Evolutionary conservation across 1,284 basidiomycete species (phyloP).

Genomic region (Microbotryomycetes sp.): DNA sequence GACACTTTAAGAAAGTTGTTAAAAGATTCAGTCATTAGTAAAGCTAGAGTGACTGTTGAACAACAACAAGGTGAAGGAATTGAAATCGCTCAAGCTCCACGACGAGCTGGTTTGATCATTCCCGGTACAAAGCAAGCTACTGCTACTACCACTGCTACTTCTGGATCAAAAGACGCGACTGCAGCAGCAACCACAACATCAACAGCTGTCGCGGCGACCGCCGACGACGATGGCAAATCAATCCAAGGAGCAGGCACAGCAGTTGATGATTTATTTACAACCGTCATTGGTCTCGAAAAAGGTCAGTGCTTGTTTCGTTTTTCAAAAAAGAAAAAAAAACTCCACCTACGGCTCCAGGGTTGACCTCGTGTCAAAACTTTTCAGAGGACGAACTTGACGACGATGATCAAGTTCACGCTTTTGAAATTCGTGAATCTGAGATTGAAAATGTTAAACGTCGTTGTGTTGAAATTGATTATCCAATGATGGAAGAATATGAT

Average conservation of each 20-base stretch:
- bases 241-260: slow-evolving; percentile 21
- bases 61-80: slow-evolving; percentile 45
- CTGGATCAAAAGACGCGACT: slow-evolving; percentile 34
- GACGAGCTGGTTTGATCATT: slow-evolving; percentile 71
- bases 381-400: slow-evolving; percentile 85
- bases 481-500: slow-evolving; percentile 96
- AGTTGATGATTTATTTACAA: slow-evolving; percentile 71
- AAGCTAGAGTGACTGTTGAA: slow-evolving; percentile 56
- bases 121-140: slow-evolving; percentile 58
- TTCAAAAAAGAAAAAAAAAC: not conserved
- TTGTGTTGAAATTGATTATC: slow-evolving; percentile 90
- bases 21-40: slow-evolving; percentile 74
- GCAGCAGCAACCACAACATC: too few species aligned
- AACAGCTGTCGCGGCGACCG: not conserved
- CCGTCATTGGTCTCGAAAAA: slow-evolving; percentile 83
- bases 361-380: too few species aligned
- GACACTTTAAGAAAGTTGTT: slow-evolving; percentile 80
- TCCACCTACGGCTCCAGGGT: not conserved
- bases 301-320: slow-evolving; percentile 49
- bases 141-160: slow-evolving; percentile 18
- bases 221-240: slow-evolving; percentile 8
- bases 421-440: slow-evolving; percentile 83
- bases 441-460: slow-evolving; percentile 57
- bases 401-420: slow-evolving; percentile 89
- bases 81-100: slow-evolving; percentile 65